phyloP scores from a whole-genome alignment of 768 basidiomycete species.

The Megacollybia marginata region DNA sequence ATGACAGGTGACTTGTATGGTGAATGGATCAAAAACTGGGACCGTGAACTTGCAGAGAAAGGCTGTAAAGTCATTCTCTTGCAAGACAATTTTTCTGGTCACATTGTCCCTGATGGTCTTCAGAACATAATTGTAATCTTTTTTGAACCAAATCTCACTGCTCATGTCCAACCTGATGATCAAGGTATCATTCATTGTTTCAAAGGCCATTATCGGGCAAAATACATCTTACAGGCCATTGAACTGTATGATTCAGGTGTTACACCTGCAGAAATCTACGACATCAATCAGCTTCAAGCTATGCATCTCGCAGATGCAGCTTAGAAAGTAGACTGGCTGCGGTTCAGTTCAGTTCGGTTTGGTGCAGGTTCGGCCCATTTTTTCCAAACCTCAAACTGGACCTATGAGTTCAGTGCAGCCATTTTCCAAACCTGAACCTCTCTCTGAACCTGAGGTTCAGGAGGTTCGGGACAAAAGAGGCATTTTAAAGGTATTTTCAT shows the following conservation, averaged over 20 bases:
- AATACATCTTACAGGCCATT: slow-evolving; percentile 20
- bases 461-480: too few species aligned
- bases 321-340: slow-evolving; percentile 10
- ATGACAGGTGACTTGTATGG: too few species aligned
- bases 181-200: slow-evolving; percentile 28
- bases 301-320: too few species aligned
- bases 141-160: slow-evolving; percentile 28
- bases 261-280: slow-evolving; percentile 25
- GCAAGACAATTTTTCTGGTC: slow-evolving; percentile 24
- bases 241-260: slow-evolving; percentile 21
- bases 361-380: too few species aligned
- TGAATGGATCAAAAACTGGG: too few species aligned
- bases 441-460: too few species aligned
- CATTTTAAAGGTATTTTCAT: too few species aligned
- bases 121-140: slow-evolving; percentile 19
- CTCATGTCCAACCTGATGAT: slow-evolving; percentile 28
- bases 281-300: slow-evolving; percentile 26
- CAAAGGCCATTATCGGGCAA: slow-evolving; percentile 25
- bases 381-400: too few species aligned
- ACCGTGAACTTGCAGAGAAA: slow-evolving; percentile 16
- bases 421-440: too few species aligned
- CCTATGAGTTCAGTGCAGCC: too few species aligned
- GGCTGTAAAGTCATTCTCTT: slow-evolving; percentile 22
- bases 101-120: slow-evolving; percentile 14
- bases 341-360: too few species aligned